Base-by-base conservation (phyloP, 495 filamentous ascomycete genomes). In the Tuber calosporum region DNA sequence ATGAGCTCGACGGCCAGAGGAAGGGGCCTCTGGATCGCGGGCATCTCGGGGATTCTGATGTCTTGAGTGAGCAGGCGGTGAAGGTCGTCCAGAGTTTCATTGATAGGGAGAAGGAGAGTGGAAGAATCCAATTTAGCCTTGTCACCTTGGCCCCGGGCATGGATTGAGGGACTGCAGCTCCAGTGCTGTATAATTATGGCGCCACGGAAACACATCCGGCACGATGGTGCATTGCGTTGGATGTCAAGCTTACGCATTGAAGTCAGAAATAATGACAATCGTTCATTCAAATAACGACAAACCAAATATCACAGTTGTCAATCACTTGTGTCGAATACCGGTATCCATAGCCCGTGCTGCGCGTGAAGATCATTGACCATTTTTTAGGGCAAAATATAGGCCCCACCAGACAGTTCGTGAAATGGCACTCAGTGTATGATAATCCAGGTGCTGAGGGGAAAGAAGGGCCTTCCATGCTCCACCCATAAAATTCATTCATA, bases 1-100 rank as follows among this genome's bases (percentile, higher is more conserved):
- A 93, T 89, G 93, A 96, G 86, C 83, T 97, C 74, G 92, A 96
- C 84, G 93, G 93, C 13, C 75, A 77, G 73, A 79, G 92, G 73
- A 89, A 90, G 74, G 92, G 93, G 0, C 93, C 93, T 4, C 72
- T 95, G 40, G 85, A 91, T 42, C 84, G 91, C n/a, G 93, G 93
- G 1, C 74, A 76, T 19, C 81, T 95, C 11, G 84, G 72, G 2
- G 87, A 85, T 3, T 91, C 91, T 34, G 93, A 95, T 84, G 84
- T 93, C 66, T 80, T 96, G 40, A 89, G 89, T 73, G 85, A 89
- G 73, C 83, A 81, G 76, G 91, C 90, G 5, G 76, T 93, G 72
- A 86, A 87, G 13, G 73, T 90, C 45, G 84, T 92, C 11, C 82
- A 85, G 69, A 83, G 83, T 42, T 86, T 88, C 69, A 86, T 90